Base-by-base conservation (phyloP, 805 yeast genomes). In the Hermanozyma aechmeae region DNA sequence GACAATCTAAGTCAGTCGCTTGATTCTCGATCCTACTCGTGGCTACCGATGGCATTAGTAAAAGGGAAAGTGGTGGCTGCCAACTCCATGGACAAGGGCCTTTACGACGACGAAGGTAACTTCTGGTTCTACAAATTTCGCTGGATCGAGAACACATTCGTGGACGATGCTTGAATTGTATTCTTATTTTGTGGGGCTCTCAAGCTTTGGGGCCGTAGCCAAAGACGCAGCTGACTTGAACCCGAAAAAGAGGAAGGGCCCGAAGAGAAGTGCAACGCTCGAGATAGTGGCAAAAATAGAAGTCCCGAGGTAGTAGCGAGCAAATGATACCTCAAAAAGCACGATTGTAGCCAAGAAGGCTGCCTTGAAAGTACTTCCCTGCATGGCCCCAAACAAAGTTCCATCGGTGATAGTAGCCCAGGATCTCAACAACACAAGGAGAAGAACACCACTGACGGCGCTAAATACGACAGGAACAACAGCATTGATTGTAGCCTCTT, bases 21-120 rank as follows among this genome's bases (percentile, higher is more conserved):
- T 27, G 99, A 92, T 46, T 84, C 96, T 4, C 63, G 98, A 40
- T 73, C 84, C 0, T 92, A 92, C 49, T 82, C 87, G 22, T 84
- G 79, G n/a, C 58, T 92, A 20, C 97, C 98, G 2, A 64, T 85
- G 76, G 97, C 78, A 0, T 58, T 92, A 23, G 76, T 92, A 3
- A 76, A 77, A 42, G 99, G 97, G 2, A 87, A 84, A 46, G 76
- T 92, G 10, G 68, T 79, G 4, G 89, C 84, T 6, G 89, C 80
- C 6, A 57, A 58, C 31, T 52, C 61, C 6, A 39, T 71, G 68
- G 65, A 65, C 45, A 55, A 72, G 53, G 61, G 76, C 11, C 42
- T 65, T 31, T 45, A 62, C 50, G 53, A 44, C 46, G 38, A 51
- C 33, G 38, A 60, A 41, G 39, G 67, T 33, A 30, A 27, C 20